These are phyloP conservation scores for Verticillium dahliae DNA, from an alignment of 2,329 filamentous ascomycete species.

Conservation along the genomic window DNA sequence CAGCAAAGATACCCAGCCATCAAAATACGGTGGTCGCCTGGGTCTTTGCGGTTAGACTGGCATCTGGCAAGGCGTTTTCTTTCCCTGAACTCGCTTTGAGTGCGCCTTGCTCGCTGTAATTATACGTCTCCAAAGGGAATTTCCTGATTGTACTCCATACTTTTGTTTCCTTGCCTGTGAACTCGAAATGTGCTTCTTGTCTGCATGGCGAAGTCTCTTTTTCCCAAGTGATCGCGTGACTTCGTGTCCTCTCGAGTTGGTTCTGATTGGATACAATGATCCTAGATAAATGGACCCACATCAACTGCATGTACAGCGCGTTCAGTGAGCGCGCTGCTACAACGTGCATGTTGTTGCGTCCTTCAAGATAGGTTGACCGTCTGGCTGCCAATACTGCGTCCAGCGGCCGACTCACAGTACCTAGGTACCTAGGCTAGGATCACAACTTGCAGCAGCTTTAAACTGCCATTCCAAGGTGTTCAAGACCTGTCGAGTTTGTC, in stretches of 20 bases:
- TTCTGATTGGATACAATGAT: conserved; percentile 6
- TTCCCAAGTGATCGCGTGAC: neutral
- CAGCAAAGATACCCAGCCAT: conserved; percentile 34
- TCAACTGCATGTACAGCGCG: neutral
- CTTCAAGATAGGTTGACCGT: no score
- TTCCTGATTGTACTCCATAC: conserved; percentile 34
- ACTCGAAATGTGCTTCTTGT: conserved; percentile 11
- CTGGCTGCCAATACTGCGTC: no score
- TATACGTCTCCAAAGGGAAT: conserved; percentile 50
- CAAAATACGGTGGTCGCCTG: conserved; percentile 24
- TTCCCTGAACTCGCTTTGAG: conserved; percentile 35
- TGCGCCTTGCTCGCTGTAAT: conserved; percentile 54
- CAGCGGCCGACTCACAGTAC: no score
- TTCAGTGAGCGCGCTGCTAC: neutral
- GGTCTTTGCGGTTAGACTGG: conserved; percentile 40
- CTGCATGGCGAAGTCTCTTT: neutral
- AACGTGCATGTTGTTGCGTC: neutral
- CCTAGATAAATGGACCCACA: neutral
- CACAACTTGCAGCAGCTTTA: no score
- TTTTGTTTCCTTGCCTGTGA: neutral
- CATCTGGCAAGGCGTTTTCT: conserved; percentile 40
- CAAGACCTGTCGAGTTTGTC: no score
- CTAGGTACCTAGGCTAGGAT: no score
- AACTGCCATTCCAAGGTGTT: no score
- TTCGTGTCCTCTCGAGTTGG: neutral